phyloP scores from a whole-genome alignment of 2,329 filamentous ascomycete genomes.

The Rhynchosporium graminicola region DNA sequence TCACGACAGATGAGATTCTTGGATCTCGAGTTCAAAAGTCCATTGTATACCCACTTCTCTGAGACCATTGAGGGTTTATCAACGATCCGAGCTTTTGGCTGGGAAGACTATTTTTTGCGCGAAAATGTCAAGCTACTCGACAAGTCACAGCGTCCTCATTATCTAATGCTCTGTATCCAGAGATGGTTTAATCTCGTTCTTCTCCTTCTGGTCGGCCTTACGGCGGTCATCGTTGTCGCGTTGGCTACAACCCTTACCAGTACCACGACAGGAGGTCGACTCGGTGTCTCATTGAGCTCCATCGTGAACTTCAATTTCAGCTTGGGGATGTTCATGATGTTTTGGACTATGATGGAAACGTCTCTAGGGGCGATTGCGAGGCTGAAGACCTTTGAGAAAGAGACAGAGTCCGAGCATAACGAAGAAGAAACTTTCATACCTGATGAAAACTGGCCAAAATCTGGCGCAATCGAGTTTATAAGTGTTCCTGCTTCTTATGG shows the following conservation, averaged over 20 bases:
- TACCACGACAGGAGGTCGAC: conserved; percentile 34
- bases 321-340: conserved; percentile 25
- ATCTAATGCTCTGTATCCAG: conserved; percentile 57
- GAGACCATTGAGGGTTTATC: conserved; percentile 49
- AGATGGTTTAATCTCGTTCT: conserved; percentile 53
- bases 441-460: conserved; percentile 31
- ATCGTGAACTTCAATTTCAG: conserved; percentile 34
- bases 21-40: conserved; percentile 49
- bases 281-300: conserved; percentile 39
- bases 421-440: conserved; percentile 27
- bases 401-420: conserved; percentile 26
- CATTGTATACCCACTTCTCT: conserved; percentile 51
- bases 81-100: conserved; percentile 43
- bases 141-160: conserved; percentile 56
- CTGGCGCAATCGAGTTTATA: conserved; percentile 41
- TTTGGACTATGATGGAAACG: conserved; percentile 38
- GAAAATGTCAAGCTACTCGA: conserved; percentile 52
- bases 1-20: conserved; percentile 52
- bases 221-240: conserved; percentile 39
- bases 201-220: conserved; percentile 23
- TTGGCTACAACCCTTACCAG: conserved; percentile 37
- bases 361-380: conserved; percentile 36
- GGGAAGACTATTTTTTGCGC: conserved; percentile 47
- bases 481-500: conserved; percentile 39
- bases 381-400: conserved; percentile 24